Percentiles rank a stretch among this genome's conserved stretches.
Evolutionary conservation across 2,329 filamentous ascomycete species (phyloP).

Genomic region (Lecanicillium sp.): DNA sequence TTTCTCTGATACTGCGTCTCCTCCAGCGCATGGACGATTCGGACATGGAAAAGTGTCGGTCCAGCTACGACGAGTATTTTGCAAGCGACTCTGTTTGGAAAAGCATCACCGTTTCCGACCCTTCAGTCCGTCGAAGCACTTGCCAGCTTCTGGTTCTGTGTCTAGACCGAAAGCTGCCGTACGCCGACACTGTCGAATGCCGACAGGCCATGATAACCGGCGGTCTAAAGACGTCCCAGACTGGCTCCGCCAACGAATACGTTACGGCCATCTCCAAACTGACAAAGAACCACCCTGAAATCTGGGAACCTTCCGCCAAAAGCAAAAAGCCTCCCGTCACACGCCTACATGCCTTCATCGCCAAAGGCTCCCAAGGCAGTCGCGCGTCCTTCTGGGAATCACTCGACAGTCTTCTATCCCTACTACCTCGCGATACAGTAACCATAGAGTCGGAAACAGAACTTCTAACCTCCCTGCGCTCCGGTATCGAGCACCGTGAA

Average conservation of each 20-base stretch:
- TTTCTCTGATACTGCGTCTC: slow-evolving; percentile 50
- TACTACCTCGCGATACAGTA: slow-evolving; percentile 45
- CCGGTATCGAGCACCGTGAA: slow-evolving; percentile 66
- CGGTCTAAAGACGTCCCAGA: slow-evolving; percentile 65
- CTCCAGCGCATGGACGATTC: slow-evolving; percentile 40
- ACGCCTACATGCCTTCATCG: slow-evolving; percentile 65
- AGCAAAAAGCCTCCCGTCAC: slow-evolving; percentile 49
- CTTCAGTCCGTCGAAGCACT: slow-evolving; percentile 43
- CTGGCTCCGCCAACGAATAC: slow-evolving; percentile 67
- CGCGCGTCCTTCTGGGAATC: slow-evolving; percentile 66
- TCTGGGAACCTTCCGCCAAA: slow-evolving; percentile 60
- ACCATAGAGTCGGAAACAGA: slow-evolving; percentile 46
- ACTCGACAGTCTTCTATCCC: slow-evolving; percentile 55
- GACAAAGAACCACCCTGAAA: slow-evolving; percentile 56
- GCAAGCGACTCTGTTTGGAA: slow-evolving; percentile 61
- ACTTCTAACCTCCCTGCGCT: slow-evolving; percentile 61
- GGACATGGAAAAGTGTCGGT: slow-evolving; percentile 54
- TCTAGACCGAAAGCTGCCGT: slow-evolving; percentile 42
- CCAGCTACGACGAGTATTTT: slow-evolving; percentile 62
- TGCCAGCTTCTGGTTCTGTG: slow-evolving; percentile 46
- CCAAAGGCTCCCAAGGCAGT: slow-evolving; percentile 79
- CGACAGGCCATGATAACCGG: slow-evolving; percentile 62
- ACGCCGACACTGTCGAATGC: slow-evolving; percentile 44
- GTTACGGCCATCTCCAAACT: slow-evolving; percentile 60
- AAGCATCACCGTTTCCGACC: slow-evolving; percentile 57